phyloP scores from a whole-genome alignment of 1,139 yeast species.

The Yamadazyma kanchanaburiensis region DNA sequence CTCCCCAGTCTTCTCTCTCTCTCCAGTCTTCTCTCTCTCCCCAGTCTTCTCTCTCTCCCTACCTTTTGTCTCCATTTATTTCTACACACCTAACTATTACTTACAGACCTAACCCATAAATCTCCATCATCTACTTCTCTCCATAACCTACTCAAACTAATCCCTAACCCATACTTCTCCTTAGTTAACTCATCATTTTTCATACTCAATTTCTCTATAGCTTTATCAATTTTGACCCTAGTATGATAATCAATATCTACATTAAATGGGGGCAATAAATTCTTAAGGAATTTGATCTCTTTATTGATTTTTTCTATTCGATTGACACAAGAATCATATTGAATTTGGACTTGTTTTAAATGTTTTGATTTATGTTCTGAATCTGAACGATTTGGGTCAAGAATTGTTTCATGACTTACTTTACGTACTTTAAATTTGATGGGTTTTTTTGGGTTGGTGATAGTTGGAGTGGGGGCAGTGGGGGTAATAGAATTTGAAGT shows the following conservation, averaged over 20 bases:
- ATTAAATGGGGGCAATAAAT: conserved; percentile 44
- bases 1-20: too few relatives aligned
- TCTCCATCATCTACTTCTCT: conserved; percentile 42
- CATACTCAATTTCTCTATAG: conserved; percentile 40
- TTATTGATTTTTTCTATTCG: conserved; percentile 38
- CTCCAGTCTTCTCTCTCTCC: too few relatives aligned
- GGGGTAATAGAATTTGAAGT: background rate
- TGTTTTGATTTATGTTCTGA: conserved; percentile 9
- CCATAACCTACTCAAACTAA: conserved; percentile 44
- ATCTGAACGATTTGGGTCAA: conserved; percentile 2
- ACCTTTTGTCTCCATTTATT: too few relatives aligned
- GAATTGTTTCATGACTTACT: conserved; percentile 32
- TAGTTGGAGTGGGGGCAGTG: background rate
- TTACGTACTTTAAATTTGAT: conserved; percentile 42
- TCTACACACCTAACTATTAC: conserved; percentile 4
- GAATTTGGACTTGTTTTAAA: conserved; percentile 27
- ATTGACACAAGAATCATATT: conserved; percentile 33
- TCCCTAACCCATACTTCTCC: conserved; percentile 43
- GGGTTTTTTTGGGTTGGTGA: conserved; percentile 19
- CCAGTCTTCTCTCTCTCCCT: too few relatives aligned
- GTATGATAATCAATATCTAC: conserved; percentile 46
- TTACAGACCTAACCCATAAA: conserved; percentile 37
- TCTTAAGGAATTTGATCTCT: conserved; percentile 37
- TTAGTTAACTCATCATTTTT: conserved; percentile 43
- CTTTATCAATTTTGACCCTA: conserved; percentile 37